These are phyloP conservation scores for Coemansia biformis DNA, from an alignment of 192 early-diverging fungal species.

Conservation along the genomic window DNA sequence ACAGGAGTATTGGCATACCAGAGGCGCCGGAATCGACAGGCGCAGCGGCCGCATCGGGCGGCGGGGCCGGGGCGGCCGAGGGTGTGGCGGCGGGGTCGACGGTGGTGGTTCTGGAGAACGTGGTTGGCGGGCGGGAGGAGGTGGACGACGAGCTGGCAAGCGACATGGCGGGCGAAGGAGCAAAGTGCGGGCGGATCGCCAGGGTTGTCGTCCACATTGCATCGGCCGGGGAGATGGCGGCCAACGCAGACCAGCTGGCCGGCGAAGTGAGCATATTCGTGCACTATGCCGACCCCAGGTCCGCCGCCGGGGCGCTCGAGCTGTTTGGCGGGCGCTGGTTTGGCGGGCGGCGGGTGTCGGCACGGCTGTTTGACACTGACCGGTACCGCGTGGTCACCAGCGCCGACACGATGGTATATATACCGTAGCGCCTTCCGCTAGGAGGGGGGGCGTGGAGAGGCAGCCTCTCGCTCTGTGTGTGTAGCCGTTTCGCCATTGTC, in stretches of 20 bases:
- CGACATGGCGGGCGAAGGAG: constrained; percentile 78
- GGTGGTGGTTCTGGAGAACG: constrained; percentile 61
- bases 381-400: constrained; percentile 49
- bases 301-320: constrained; percentile 50
- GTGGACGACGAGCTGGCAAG: constrained; percentile 76
- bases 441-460: too few relatives aligned
- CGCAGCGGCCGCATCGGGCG: too few relatives aligned
- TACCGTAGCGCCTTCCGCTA: constrained; percentile 24
- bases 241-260: constrained; percentile 3
- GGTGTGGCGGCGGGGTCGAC: constrained; percentile 16
- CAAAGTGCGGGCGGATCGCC: constrained; percentile 69
- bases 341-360: constrained; percentile 67
- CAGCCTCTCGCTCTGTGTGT: too few relatives aligned
- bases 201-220: constrained; percentile 60
- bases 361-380: constrained; percentile 56
- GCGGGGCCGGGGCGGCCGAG: too few relatives aligned
- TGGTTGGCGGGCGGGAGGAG: constrained; percentile 66
- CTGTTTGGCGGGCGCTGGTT: constrained; percentile 79
- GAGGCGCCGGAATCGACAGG: constrained; percentile 1
- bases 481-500: too few relatives aligned
- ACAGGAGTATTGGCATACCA: constrained; percentile 24
- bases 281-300: constrained; percentile 55
- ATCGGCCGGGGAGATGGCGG: constrained; percentile 16
- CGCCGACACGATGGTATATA: constrained; percentile 47
- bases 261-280: constrained; percentile 71